These are phyloP conservation scores for Flaveria trinervia DNA, from an alignment of 129 eudicot genomes.

Conservation along the genomic window DNA sequence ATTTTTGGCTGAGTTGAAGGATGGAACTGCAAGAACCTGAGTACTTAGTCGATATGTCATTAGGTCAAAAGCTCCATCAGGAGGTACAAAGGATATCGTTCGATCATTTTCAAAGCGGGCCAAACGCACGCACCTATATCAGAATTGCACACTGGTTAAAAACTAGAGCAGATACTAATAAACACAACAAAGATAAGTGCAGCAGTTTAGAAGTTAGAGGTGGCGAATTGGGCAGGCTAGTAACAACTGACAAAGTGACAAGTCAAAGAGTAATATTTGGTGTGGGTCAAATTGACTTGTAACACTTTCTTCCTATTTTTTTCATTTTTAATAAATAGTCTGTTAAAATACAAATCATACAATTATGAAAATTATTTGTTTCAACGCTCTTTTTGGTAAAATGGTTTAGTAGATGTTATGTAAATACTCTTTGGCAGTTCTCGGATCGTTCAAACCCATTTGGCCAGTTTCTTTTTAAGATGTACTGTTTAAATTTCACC, in stretches of 20 bases:
- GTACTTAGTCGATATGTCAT: slow-evolving; percentile 98
- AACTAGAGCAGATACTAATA: slow-evolving; percentile 1
- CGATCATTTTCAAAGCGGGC: slow-evolving; percentile 96
- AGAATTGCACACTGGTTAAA: slow-evolving; percentile 15
- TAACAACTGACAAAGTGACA: neutral
- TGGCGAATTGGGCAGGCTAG: neutral
- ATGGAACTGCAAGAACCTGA: slow-evolving; percentile 54
- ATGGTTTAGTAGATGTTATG: neutral
- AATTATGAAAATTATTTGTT: neutral
- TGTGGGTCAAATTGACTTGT: neutral
- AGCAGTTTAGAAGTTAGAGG: neutral
- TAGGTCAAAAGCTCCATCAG: slow-evolving; percentile 98
- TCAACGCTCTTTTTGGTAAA: neutral
- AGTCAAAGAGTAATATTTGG: slow-evolving; percentile 10
- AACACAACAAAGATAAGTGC: neutral
- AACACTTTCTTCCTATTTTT: neutral
- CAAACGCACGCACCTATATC: slow-evolving; percentile 88
- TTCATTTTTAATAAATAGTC: neutral
- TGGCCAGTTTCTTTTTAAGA: neutral
- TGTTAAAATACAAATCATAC: neutral
- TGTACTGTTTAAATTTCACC: neutral
- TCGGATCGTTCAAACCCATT: neutral
- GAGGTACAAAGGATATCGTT: slow-evolving; percentile 94
- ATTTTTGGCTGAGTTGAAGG: neutral
- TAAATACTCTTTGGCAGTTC: neutral